A percentile compares a stretch with the other conserved stretches of the same genome.
These are phyloP conservation scores for Salix arbutifolia DNA, from an alignment of 345 rosid species.

Conservation along the genomic window DNA sequence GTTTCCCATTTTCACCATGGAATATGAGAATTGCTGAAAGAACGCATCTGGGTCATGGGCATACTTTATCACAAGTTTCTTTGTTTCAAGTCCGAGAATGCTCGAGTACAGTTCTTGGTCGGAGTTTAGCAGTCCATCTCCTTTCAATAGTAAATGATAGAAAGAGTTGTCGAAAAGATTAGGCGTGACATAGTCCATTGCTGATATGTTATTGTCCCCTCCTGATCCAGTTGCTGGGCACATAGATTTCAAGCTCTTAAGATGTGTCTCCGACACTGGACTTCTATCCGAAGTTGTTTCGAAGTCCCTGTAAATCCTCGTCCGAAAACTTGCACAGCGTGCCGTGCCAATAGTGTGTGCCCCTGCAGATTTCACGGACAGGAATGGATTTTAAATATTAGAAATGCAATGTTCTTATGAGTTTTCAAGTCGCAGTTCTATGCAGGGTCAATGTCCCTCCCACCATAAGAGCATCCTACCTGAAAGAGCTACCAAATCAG, in stretches of 20 bases:
- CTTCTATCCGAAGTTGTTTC: conserved; percentile 38
- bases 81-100: conserved; percentile 51
- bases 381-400: neutral
- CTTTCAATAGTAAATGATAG: conserved; percentile 48
- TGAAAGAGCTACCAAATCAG: conserved; percentile 75
- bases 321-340: conserved; percentile 56
- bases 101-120: conserved; percentile 87
- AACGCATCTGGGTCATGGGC: conserved; percentile 60
- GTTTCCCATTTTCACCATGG: conserved; percentile 91
- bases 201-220: conserved; percentile 55
- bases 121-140: conserved; percentile 67
- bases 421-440: neutral
- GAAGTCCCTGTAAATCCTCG: conserved; percentile 62
- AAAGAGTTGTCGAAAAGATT: conserved; percentile 68
- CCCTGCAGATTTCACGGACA: conserved; percentile 34
- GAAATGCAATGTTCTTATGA: neutral
- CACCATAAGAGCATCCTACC: conserved; percentile 35
- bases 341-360: conserved; percentile 92
- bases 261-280: conserved; percentile 34
- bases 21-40: conserved; percentile 72
- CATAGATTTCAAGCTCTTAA: conserved; percentile 35
- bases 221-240: conserved; percentile 62
- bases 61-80: conserved; percentile 50
- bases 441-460: neutral
- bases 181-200: conserved; percentile 72